These are phyloP conservation scores for Coemansia umbellata DNA, from an alignment of 192 early-diverging fungal species.

Conservation along the genomic window DNA sequence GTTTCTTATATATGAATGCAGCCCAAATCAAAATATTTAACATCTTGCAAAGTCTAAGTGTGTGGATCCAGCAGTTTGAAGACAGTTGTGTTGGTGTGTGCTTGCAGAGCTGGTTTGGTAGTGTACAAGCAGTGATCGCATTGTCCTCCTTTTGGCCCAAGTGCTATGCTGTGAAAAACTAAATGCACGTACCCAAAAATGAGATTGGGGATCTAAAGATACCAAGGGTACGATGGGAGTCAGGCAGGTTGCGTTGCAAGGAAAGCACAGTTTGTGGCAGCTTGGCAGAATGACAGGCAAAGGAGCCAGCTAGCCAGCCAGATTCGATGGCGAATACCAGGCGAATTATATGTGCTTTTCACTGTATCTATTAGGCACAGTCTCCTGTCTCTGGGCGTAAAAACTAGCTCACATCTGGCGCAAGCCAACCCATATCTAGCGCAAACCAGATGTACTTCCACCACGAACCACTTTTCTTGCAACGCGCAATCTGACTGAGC, in stretches of 20 bases:
- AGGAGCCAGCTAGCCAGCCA: too few species aligned
- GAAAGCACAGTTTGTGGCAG: too few species aligned
- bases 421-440: too few species aligned
- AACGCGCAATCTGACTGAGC: background rate
- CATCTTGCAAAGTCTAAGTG: background rate
- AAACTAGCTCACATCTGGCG: too few species aligned
- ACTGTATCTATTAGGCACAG: too few species aligned
- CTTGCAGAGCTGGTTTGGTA: background rate
- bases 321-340: too few species aligned
- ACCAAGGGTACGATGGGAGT: background rate
- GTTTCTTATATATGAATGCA: conserved; percentile 1
- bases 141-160: too few species aligned
- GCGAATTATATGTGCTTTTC: too few species aligned
- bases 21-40: background rate
- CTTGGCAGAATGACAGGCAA: too few species aligned
- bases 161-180: too few species aligned
- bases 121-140: background rate
- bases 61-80: background rate
- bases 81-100: background rate
- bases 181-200: background rate
- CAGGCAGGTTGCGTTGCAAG: background rate
- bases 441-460: background rate
- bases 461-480: background rate
- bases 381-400: too few species aligned
- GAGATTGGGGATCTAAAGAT: background rate